A percentile compares a stretch with the other conserved stretches of the same genome.
phyloP scores from a whole-genome alignment of 495 filamentous ascomycete genomes.

The Delitschia confertaspora region DNA sequence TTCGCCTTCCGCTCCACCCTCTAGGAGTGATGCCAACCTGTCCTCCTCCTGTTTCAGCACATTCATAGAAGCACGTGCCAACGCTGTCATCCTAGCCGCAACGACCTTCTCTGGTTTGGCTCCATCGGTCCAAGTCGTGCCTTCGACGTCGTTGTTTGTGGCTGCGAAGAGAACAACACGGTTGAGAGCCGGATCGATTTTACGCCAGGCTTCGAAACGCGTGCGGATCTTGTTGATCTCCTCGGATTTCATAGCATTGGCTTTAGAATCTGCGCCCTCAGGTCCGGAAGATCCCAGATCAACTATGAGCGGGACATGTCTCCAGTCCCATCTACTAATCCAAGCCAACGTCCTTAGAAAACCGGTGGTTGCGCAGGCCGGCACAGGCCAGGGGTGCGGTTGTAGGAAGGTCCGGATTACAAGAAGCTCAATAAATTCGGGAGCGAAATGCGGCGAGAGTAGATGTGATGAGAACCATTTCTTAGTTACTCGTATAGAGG shows the following conservation, averaged over 20 bases:
- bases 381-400: conserved; percentile 70
- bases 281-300: conserved; percentile 46
- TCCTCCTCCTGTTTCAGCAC: conserved; percentile 49
- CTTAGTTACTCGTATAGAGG: conserved; percentile 81
- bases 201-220: conserved; percentile 69
- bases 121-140: conserved; percentile 68
- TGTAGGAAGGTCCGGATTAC: conserved; percentile 67
- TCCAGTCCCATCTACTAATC: conserved; percentile 86
- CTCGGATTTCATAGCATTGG: conserved; percentile 38
- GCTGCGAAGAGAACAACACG: conserved; percentile 72
- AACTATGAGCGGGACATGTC: conserved; percentile 66
- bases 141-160: conserved; percentile 65
- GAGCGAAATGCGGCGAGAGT: conserved; percentile 61
- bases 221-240: conserved; percentile 55
- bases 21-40: not conserved
- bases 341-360: conserved; percentile 72
- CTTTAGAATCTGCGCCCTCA: conserved; percentile 2
- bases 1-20: conserved; percentile 39
- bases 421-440: conserved; percentile 77
- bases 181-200: conserved; percentile 81
- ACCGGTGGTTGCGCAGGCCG: conserved; percentile 68
- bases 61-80: conserved; percentile 64
- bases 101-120: conserved; percentile 67
- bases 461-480: conserved; percentile 82
- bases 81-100: conserved; percentile 68